Base-by-base conservation (phyloP, 2,329 filamentous ascomycete genomes). In the Aureobasidium pullulans region DNA sequence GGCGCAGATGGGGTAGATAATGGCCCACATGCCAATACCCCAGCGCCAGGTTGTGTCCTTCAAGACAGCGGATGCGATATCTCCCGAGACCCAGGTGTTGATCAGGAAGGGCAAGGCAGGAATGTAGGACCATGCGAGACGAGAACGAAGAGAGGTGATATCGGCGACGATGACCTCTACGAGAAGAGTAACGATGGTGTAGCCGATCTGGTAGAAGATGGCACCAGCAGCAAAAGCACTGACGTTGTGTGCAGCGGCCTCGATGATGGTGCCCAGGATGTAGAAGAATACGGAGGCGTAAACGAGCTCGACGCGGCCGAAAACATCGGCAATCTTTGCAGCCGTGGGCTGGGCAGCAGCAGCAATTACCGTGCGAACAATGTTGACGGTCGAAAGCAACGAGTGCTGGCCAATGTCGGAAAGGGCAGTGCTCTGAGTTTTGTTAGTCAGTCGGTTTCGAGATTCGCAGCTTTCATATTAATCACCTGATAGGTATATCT, bases 1-100 rank as follows among this genome's bases (percentile, higher is more conserved):
- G 32, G 80, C 81, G 47, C 85, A 77, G 46, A 80, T 71, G 1
- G 86, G 85, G 4, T 84, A 75, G 62, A 89, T 78, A 64, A 90
- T 84, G 42, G 81, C 77, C 71, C 86, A 89, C 64, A 80, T 77
- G 43, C 84, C 86, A 66, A 85, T 89, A 1, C 79, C 85, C 86
- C 86, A 89, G 40, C 84, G 79, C 81, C 83, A 89, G 46, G 59
- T 64, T 4, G 63, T 81, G 1, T 66, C 68, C 0, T 60, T 64
- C 19, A 85, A 66, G 0, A 85, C 80, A 0, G 79, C 75, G 0
- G 70, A 67, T 0, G 81, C 78, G 52, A 87, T 71, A 62, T 82
- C 78, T 19, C 84, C 84, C 62, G 81, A 81, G 13, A 86, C 76
- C 84, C 84, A 87, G 0, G 83, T 83, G 65, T 86, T 86, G 68